Conservation (phyloP, 371 early-diverging fungal species). For the Rhizomucor miehei region DNA sequence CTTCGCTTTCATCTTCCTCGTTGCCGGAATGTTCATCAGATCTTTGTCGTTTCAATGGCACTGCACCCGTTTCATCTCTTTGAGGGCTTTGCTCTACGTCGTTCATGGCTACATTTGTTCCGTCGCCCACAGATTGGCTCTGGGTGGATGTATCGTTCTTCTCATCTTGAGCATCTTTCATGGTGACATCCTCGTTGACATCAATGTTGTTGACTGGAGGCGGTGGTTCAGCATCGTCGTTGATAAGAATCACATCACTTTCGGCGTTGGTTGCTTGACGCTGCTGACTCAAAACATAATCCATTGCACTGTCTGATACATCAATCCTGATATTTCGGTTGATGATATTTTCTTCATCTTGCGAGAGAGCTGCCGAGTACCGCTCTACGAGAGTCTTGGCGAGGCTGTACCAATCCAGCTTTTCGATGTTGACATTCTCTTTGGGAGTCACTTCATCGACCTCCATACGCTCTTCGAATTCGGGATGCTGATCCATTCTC, state of each 20-base stretch:
- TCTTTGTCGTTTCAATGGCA: constrained; percentile 8
- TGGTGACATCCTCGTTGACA: background rate
- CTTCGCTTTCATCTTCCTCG: constrained; percentile 34
- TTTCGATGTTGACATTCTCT: constrained; percentile 5
- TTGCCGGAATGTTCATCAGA: constrained; percentile 18
- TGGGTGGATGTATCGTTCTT: background rate
- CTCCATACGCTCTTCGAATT: background rate
- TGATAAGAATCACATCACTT: too few species aligned
- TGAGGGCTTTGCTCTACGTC: background rate
- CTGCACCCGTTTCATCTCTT: background rate
- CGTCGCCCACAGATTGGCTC: background rate
- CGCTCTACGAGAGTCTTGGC: constrained; percentile 4
- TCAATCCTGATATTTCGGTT: background rate
- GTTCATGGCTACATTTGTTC: background rate
- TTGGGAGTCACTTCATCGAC: background rate
- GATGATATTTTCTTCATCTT: background rate
- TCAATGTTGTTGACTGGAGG: background rate
- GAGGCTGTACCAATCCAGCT: constrained; percentile 8
- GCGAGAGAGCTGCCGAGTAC: too few species aligned
- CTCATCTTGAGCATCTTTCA: background rate
- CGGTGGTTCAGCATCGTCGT: too few species aligned
- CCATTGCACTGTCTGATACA: background rate
- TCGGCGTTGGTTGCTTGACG: too few species aligned
- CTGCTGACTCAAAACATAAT: background rate
- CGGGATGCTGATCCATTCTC: constrained; percentile 2